These are phyloP conservation scores for Saccharomyces cerevisiae DNA, from an alignment of 805 yeast genomes.

Conservation along the genomic window DNA sequence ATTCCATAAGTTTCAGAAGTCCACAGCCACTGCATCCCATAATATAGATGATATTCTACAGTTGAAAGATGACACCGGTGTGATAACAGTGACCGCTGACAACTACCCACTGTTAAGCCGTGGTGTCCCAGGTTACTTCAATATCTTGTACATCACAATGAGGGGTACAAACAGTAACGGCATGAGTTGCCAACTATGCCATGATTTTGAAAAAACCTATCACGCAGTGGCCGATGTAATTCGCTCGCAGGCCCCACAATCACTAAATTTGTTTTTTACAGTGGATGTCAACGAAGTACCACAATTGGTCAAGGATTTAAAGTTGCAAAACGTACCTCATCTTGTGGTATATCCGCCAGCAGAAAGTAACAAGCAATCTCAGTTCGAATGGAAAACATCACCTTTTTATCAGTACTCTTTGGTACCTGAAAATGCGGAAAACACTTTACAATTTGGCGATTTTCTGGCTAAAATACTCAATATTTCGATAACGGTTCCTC, in stretches of 20 bases:
- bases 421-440: slow-evolving; percentile 26
- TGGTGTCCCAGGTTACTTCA: slow-evolving; percentile 46
- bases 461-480: slow-evolving; percentile 42
- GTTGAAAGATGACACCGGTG: slow-evolving; percentile 27
- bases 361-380: slow-evolving; percentile 5
- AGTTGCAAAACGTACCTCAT: slow-evolving; percentile 50
- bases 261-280: slow-evolving; percentile 38
- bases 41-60: slow-evolving; percentile 5
- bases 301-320: slow-evolving; percentile 34
- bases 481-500: slow-evolving; percentile 36
- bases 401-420: slow-evolving; percentile 33
- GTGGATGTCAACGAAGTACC: slow-evolving; percentile 45
- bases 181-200: slow-evolving; percentile 34
- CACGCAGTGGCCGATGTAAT: slow-evolving; percentile 38
- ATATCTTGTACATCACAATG: slow-evolving; percentile 48
- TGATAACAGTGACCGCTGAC: slow-evolving; percentile 37
- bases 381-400: slow-evolving; percentile 22
- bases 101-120: slow-evolving; percentile 34
- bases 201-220: slow-evolving; percentile 35
- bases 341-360: slow-evolving; percentile 59
- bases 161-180: slow-evolving; percentile 38
- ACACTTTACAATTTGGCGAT: slow-evolving; percentile 43
- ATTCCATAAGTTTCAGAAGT: neutral
- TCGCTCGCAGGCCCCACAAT: slow-evolving; percentile 35
- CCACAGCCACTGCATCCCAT: neutral